Percentiles rank a stretch among this genome's conserved stretches.
These are phyloP conservation scores for Rutstroemia sp. DNA, from an alignment of 2,329 filamentous ascomycete species.

Conservation along the genomic window DNA sequence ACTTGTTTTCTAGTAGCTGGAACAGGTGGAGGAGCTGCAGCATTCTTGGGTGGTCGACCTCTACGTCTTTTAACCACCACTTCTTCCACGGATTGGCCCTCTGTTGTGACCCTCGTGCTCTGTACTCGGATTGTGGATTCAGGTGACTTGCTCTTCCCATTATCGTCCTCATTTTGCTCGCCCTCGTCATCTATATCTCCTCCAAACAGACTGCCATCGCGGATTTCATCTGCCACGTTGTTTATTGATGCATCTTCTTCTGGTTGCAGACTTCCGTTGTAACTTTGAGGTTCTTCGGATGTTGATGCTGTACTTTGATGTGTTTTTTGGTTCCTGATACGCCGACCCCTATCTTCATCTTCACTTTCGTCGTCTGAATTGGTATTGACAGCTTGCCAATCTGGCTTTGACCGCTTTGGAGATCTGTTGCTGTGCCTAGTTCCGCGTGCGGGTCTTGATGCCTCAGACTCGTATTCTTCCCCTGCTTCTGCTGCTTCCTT, in stretches of 20 bases:
- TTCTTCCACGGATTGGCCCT: neutral
- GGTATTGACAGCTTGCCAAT: neutral
- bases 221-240: neutral
- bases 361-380: neutral
- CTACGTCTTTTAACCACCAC: conserved; percentile 14
- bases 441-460: neutral
- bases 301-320: neutral
- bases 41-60: conserved; percentile 21
- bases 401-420: neutral
- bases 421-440: neutral
- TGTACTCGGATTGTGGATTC: neutral
- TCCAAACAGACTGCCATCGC: conserved; percentile 4
- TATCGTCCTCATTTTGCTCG: neutral
- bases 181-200: neutral
- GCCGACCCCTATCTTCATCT: neutral
- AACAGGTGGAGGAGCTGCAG: neutral
- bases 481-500: conserved; percentile 17
- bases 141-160: neutral
- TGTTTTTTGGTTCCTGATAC: neutral
- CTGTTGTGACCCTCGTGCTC: neutral
- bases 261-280: neutral
- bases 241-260: neutral
- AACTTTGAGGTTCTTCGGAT: neutral
- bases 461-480: neutral
- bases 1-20: neutral